These are phyloP conservation scores for Globisporangium viniferum DNA, from an alignment of 352 stramenopile species.

Conservation along the genomic window DNA sequence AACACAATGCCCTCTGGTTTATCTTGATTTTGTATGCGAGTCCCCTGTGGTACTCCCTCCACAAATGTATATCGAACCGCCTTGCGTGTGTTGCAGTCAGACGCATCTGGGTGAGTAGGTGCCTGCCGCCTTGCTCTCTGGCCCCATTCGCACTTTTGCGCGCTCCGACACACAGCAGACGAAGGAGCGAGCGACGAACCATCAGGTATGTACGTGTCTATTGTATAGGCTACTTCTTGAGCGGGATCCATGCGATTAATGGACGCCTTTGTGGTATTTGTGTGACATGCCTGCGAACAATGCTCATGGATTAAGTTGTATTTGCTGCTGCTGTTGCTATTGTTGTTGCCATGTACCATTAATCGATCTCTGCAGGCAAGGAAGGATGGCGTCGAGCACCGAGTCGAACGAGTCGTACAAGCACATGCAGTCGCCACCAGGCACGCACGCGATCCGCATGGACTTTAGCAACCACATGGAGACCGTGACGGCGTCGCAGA, in stretches of 20 bases:
- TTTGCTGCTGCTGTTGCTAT: not conserved
- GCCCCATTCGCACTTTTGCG: slow-evolving; percentile 6
- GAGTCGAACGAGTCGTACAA: slow-evolving; percentile 29
- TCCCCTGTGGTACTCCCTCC: not conserved
- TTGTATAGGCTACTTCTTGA: not conserved
- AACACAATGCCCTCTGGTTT: not conserved
- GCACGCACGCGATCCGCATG: slow-evolving; percentile 34
- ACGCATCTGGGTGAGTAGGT: not conserved
- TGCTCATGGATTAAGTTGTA: not conserved
- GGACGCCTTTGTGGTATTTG: not conserved
- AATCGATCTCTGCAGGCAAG: not conserved
- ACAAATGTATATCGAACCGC: not conserved
- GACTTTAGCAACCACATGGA: slow-evolving; percentile 42
- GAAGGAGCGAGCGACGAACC: not conserved
- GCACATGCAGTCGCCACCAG: slow-evolving; percentile 31
- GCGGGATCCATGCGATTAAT: not conserved
- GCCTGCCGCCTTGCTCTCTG: not conserved
- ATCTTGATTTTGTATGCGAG: not conserved
- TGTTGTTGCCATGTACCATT: not conserved
- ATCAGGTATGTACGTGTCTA: not conserved
- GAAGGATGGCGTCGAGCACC: slow-evolving; percentile 7
- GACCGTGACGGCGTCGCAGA: slow-evolving; percentile 25
- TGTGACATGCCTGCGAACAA: not conserved
- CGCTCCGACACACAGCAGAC: not conserved
- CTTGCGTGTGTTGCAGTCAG: not conserved